phyloP scores from a whole-genome alignment of 2,329 filamentous ascomycete genomes.

The Alternaria brassicae region DNA sequence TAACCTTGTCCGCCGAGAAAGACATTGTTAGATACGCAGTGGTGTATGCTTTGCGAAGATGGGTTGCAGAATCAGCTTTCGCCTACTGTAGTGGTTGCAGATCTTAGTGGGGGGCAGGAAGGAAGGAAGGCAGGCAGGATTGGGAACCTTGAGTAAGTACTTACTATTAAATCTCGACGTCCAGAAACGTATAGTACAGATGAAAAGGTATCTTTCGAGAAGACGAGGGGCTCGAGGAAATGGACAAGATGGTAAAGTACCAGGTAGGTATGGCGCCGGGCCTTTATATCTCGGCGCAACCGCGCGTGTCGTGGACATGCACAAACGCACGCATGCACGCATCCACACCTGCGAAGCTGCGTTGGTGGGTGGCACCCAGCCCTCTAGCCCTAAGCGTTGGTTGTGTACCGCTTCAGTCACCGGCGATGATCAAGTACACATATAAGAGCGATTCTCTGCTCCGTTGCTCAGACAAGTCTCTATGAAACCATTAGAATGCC shows the following conservation, averaged over 20 bases:
- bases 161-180: not conserved
- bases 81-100: constrained; percentile 20
- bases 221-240: not conserved
- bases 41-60: not conserved
- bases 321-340: constrained; percentile 7
- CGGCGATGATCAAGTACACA: not conserved
- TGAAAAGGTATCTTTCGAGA: not conserved
- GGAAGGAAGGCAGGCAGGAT: not conserved
- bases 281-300: constrained; percentile 12
- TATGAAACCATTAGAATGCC: not conserved
- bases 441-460: not conserved
- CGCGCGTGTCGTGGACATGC: constrained; percentile 6
- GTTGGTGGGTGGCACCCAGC: not conserved
- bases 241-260: not conserved
- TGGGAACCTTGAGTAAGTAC: not conserved
- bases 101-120: constrained; percentile 11
- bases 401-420: not conserved
- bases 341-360: not conserved
- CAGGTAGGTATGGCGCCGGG: constrained; percentile 5
- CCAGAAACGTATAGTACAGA: not conserved
- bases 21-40: constrained; percentile 36
- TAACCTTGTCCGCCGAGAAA: constrained; percentile 46
- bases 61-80: constrained; percentile 19
- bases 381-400: not conserved
- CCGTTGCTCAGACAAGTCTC: not conserved